phyloP scores from a whole-genome alignment of 2,329 filamentous ascomycete species.

The Escovopsis sp. region DNA sequence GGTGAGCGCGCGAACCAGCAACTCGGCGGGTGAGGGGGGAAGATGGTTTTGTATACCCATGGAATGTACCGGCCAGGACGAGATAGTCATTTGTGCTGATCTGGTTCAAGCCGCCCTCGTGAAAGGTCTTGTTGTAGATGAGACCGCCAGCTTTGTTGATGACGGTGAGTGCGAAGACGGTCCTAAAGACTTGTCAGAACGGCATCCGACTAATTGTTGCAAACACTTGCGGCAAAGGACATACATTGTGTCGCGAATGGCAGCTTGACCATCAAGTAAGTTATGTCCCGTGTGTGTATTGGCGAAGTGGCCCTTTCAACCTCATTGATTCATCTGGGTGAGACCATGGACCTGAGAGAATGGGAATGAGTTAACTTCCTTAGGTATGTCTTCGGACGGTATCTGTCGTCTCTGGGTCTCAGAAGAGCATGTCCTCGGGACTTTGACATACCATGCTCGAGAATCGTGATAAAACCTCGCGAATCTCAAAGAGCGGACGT shows the following conservation, averaged over 20 bases:
- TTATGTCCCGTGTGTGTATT: neutral
- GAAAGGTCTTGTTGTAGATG: slow-evolving; percentile 90
- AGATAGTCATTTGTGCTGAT: slow-evolving; percentile 93
- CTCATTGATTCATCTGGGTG: slow-evolving; percentile 6
- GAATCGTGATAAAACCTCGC: neutral
- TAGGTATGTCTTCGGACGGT: neutral
- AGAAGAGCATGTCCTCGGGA: neutral
- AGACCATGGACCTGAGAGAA: slow-evolving; percentile 4
- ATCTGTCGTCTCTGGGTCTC: neutral
- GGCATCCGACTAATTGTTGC: neutral
- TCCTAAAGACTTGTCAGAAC: slow-evolving; percentile 39
- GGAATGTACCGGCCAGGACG: slow-evolving; percentile 91
- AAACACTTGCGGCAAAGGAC: neutral
- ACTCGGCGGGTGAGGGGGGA: slow-evolving; percentile 1
- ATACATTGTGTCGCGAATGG: slow-evolving; percentile 2
- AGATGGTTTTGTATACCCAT: slow-evolving; percentile 49
- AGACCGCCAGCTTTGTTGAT: slow-evolving; percentile 98
- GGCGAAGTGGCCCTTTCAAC: slow-evolving; percentile 4
- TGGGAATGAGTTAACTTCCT: neutral
- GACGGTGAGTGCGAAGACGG: slow-evolving; percentile 86
- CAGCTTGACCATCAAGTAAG: neutral
- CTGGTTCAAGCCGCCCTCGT: slow-evolving; percentile 69
- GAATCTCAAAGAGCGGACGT: too few species aligned
- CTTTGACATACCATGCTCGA: neutral
- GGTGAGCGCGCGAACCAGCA: neutral